Conservation (phyloP, 768 basidiomycete genomes). For the Trametes elegans region DNA sequence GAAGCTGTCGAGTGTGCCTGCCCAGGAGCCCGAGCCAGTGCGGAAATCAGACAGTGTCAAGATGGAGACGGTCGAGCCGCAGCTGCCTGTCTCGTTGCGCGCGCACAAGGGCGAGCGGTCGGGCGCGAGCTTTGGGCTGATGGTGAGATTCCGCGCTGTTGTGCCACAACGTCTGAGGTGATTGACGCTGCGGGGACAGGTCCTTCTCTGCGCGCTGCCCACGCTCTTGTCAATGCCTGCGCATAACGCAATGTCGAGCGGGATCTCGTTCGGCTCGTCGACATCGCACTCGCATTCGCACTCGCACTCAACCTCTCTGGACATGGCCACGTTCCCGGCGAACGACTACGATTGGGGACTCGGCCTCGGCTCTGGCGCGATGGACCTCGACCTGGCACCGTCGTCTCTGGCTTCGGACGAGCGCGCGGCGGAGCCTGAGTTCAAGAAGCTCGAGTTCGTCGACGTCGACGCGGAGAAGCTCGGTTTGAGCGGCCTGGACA, state of each 20-base stretch:
- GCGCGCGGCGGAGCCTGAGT: constrained; percentile 29
- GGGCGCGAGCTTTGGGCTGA: constrained; percentile 65
- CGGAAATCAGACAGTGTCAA: constrained; percentile 39
- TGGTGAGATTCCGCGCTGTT: constrained; percentile 44
- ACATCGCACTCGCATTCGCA: constrained; percentile 34
- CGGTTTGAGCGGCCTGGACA: constrained; percentile 52
- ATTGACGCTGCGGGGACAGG: constrained; percentile 39
- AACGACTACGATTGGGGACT: constrained; percentile 47
- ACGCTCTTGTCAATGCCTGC: constrained; percentile 68
- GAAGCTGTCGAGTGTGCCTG: constrained; percentile 48
- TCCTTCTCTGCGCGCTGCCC: constrained; percentile 75
- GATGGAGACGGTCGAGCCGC: constrained; percentile 55
- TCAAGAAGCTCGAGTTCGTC: constrained; percentile 64
- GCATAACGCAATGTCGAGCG: constrained; percentile 48
- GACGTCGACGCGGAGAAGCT: constrained; percentile 48
- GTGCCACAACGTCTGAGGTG: background rate
- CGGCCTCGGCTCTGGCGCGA: constrained; percentile 23
- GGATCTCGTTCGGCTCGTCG: constrained; percentile 48
- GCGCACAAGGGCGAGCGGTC: constrained; percentile 53
- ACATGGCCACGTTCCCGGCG: constrained; percentile 28
- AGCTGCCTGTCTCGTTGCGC: constrained; percentile 39
- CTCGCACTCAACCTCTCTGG: constrained; percentile 41
- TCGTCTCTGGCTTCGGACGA: constrained; percentile 25
- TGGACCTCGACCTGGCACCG: constrained; percentile 32
- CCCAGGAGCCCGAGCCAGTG: constrained; percentile 28